These are phyloP conservation scores for Friedmanniomyces simplex DNA, from an alignment of 495 filamentous ascomycete genomes.

Conservation along the genomic window DNA sequence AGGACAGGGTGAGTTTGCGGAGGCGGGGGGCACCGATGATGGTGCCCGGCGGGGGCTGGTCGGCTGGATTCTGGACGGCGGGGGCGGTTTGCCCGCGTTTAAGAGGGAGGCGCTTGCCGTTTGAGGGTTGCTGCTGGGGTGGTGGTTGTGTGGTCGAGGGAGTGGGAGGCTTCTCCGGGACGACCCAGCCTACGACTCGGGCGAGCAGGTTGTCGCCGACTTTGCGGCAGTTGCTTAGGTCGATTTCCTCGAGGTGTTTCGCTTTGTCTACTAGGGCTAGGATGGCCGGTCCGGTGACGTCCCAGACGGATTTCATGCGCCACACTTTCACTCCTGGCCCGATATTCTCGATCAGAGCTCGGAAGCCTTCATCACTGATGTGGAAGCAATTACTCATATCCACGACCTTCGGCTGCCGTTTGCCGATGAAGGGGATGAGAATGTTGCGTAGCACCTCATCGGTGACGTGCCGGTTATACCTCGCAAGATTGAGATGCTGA, in stretches of 20 bases:
- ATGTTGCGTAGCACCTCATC: constrained; percentile 65
- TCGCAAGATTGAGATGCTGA: constrained; percentile 60
- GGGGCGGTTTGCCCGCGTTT: constrained; percentile 23
- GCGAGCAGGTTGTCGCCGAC: constrained; percentile 92
- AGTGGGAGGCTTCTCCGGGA: constrained; percentile 57
- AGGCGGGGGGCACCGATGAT: constrained; percentile 84
- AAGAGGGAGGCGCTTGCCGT: constrained; percentile 23
- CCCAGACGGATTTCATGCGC: constrained; percentile 97
- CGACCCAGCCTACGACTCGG: constrained; percentile 90
- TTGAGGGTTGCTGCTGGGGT: constrained; percentile 4
- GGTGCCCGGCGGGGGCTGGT: constrained; percentile 64
- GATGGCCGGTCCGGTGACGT: constrained; percentile 89
- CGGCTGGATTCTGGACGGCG: constrained; percentile 31
- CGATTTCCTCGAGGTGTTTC: constrained; percentile 75
- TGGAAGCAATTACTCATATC: constrained; percentile 97
- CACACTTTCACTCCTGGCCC: constrained; percentile 66
- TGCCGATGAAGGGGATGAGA: constrained; percentile 80
- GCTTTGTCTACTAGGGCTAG: constrained; percentile 89
- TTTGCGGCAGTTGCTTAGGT: constrained; percentile 94
- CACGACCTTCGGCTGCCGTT: constrained; percentile 53
- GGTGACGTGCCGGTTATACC: constrained; percentile 73
- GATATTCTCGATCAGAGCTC: constrained; percentile 60
- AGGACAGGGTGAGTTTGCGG: constrained; percentile 72
- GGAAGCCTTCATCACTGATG: constrained; percentile 90
- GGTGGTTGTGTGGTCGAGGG: background rate